A percentile compares a stretch with the other conserved stretches of the same genome.
phyloP scores from a whole-genome alignment of 371 early-diverging fungal genomes.

The Syncephalis fuscata region DNA sequence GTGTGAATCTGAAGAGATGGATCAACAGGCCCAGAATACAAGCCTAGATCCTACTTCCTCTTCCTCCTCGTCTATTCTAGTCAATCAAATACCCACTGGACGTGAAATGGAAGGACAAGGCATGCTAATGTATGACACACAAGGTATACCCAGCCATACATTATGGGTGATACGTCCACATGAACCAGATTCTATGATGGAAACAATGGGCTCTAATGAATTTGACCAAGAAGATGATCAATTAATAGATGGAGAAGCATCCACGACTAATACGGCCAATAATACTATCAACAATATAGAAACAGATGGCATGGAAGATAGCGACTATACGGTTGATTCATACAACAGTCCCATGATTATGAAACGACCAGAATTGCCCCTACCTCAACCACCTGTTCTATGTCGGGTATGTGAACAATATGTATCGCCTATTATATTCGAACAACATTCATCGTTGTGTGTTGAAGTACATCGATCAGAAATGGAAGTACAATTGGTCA shows the following conservation, averaged over 20 bases:
- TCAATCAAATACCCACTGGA: slow-evolving; percentile 25
- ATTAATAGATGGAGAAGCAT: too few relatives aligned
- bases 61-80: slow-evolving; percentile 1
- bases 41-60: background rate
- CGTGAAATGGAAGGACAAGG: slow-evolving; percentile 76
- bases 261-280: too few relatives aligned
- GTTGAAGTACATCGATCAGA: slow-evolving; percentile 62
- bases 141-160: slow-evolving; percentile 51
- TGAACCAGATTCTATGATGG: background rate
- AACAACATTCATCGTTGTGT: slow-evolving; percentile 56
- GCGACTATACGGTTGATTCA: slow-evolving; percentile 6
- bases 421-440: slow-evolving; percentile 55
- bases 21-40: slow-evolving; percentile 9
- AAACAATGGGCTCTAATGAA: slow-evolving; percentile 1
- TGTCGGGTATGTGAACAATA: slow-evolving; percentile 71
- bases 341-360: slow-evolving; percentile 14
- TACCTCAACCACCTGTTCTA: slow-evolving; percentile 25
- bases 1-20: slow-evolving; percentile 3
- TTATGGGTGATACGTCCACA: slow-evolving; percentile 48
- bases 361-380: too few relatives aligned
- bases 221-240: too few relatives aligned
- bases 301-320: background rate
- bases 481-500: slow-evolving; percentile 47
- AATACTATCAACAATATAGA: background rate
- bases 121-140: slow-evolving; percentile 68